Conservation (phyloP, 306 rosid species). For the Cucumis hystrix region DNA sequence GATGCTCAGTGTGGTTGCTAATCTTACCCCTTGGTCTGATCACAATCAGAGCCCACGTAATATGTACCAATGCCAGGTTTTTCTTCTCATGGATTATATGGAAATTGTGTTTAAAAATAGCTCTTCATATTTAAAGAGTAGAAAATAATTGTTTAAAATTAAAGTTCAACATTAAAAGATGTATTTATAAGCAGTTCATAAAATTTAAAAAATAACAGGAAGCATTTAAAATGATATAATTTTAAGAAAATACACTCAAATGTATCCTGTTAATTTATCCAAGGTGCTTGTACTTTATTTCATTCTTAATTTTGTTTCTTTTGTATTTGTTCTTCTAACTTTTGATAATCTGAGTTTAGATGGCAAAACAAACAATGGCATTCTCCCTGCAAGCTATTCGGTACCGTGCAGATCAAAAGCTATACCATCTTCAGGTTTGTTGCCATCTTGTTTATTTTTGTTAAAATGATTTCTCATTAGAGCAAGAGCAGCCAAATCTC, state of each 20-base stretch:
- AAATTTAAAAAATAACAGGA: background rate
- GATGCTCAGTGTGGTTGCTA: slow-evolving; percentile 92
- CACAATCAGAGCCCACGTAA: slow-evolving; percentile 98
- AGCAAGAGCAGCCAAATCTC: background rate
- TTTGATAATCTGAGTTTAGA: slow-evolving; percentile 26
- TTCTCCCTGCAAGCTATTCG: slow-evolving; percentile 70
- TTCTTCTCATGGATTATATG: background rate
- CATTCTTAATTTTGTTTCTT: background rate
- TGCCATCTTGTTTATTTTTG: background rate
- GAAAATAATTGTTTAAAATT: background rate
- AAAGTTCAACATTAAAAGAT: background rate
- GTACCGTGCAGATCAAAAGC: slow-evolving; percentile 85
- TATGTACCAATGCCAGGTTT: slow-evolving; percentile 99
- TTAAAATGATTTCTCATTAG: background rate
- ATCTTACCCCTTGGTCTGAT: slow-evolving; percentile 95
- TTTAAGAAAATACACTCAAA: background rate
- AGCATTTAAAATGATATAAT: background rate
- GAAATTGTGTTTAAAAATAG: background rate
- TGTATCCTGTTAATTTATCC: background rate
- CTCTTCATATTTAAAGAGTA: background rate
- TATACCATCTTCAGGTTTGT: slow-evolving; percentile 86
- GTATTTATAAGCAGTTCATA: background rate
- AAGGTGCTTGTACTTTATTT: background rate
- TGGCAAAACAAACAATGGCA: slow-evolving; percentile 99
- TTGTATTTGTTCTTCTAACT: background rate